Evolutionary conservation across 2,329 filamentous ascomycete species (phyloP).

Genomic region (Thelonectria rubi): DNA sequence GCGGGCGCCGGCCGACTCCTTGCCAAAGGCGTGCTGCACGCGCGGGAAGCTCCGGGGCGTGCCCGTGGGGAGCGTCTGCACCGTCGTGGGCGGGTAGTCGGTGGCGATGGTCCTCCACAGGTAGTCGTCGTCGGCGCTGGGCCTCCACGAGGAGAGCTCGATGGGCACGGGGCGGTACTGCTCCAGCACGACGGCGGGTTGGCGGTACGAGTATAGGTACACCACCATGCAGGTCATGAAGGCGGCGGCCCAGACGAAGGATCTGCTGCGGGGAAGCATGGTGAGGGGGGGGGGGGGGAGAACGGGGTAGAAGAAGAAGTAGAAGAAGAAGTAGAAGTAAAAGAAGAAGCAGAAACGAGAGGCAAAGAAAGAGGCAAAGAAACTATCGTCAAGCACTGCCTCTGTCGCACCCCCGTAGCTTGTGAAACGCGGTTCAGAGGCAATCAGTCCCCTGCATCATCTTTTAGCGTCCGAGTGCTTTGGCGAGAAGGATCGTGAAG

Average conservation of each 20-base stretch:
- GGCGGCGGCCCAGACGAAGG: slow-evolving; percentile 31
- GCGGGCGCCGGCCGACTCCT: slow-evolving; percentile 38
- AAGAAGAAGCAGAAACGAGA: neutral
- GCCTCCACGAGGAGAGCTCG: slow-evolving; percentile 36
- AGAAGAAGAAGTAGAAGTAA: neutral
- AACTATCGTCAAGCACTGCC: neutral
- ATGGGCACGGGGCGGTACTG: slow-evolving; percentile 34
- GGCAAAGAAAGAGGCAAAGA: neutral
- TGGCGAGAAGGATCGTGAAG: no score
- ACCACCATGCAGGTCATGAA: slow-evolving; percentile 36
- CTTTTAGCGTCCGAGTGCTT: neutral
- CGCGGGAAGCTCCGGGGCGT: slow-evolving; percentile 44
- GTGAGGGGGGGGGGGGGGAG: neutral
- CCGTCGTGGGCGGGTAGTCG: slow-evolving; percentile 42
- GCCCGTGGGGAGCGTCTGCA: slow-evolving; percentile 45
- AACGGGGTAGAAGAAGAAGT: neutral
- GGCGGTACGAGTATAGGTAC: slow-evolving; percentile 32
- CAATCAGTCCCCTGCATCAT: neutral
- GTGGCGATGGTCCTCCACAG: slow-evolving; percentile 42
- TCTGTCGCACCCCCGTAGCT: neutral
- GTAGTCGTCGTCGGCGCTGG: slow-evolving; percentile 39
- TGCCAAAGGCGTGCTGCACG: slow-evolving; percentile 45
- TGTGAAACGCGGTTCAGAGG: neutral
- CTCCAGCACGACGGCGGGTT: slow-evolving; percentile 25
- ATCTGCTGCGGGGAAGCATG: slow-evolving; percentile 38